phyloP scores from a whole-genome alignment of 495 filamentous ascomycete species.

The Tetracladium setigerum region DNA sequence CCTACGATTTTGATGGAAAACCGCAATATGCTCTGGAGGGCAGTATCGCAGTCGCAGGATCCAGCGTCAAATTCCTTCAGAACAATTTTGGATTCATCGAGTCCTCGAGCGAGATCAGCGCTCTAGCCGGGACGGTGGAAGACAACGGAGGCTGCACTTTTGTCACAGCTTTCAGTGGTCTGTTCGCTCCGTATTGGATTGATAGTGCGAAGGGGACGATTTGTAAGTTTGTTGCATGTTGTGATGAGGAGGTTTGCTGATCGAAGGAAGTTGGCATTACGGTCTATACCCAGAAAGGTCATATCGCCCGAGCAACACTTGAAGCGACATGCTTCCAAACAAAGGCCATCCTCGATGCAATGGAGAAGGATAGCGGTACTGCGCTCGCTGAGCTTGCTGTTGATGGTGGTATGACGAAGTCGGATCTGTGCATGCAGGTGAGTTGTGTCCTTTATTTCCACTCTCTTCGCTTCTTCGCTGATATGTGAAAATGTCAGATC shows the following conservation, averaged over 20 bases:
- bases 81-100: slow-evolving; percentile 82
- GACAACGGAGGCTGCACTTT: slow-evolving; percentile 89
- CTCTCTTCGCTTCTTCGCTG: not conserved
- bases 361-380: slow-evolving; percentile 82
- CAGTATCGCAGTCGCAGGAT: slow-evolving; percentile 82
- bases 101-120: slow-evolving; percentile 68
- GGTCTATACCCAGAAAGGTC: slow-evolving; percentile 77
- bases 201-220: slow-evolving; percentile 83
- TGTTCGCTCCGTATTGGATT: slow-evolving; percentile 98
- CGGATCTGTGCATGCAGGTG: slow-evolving; percentile 79
- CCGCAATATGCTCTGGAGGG: slow-evolving; percentile 88
- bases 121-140: slow-evolving; percentile 68
- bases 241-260: not conserved
- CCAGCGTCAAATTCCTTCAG: slow-evolving; percentile 80
- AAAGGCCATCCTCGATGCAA: slow-evolving; percentile 87
- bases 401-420: slow-evolving; percentile 90
- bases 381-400: slow-evolving; percentile 70
- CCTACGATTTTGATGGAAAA: slow-evolving; percentile 73
- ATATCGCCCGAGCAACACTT: slow-evolving; percentile 88
- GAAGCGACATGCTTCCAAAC: slow-evolving; percentile 95
- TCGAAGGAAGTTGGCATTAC: slow-evolving; percentile 61
- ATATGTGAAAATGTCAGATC: slow-evolving; percentile 38
- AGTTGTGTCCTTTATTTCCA: not conserved
- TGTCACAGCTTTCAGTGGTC: slow-evolving; percentile 92
- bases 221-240: slow-evolving; percentile 24